A percentile compares a stretch with the other conserved stretches of the same genome.
phyloP scores from a whole-genome alignment of 495 filamentous ascomycete species.

The Aspergillus funiculosus region DNA sequence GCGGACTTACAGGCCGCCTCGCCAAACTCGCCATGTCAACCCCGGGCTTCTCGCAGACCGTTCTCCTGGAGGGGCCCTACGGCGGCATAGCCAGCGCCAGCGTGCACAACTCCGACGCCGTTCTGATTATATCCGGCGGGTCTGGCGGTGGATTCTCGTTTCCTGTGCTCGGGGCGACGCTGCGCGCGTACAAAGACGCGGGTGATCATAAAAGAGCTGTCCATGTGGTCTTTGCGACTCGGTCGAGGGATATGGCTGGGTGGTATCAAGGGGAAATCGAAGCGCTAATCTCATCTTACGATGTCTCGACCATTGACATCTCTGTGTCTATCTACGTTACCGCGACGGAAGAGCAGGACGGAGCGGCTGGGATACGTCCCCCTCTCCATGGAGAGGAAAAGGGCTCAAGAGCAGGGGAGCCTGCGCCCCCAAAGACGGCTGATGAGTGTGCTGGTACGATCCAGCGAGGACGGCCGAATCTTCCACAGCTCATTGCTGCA shows the following conservation, averaged over 20 bases:
- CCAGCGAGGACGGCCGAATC: constrained; percentile 29
- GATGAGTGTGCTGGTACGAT: not conserved
- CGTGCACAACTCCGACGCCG: constrained; percentile 28
- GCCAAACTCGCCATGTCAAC: constrained; percentile 24
- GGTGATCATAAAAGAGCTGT: constrained; percentile 11
- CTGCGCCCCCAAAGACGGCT: not conserved
- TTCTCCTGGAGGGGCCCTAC: constrained; percentile 48
- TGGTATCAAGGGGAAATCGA: constrained; percentile 30
- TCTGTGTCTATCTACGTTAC: constrained; percentile 26
- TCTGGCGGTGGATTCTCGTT: constrained; percentile 50
- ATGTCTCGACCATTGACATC: not conserved
- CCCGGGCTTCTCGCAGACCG: constrained; percentile 26
- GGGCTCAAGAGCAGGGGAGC: not conserved
- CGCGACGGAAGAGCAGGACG: constrained; percentile 13
- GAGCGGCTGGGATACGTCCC: constrained; percentile 20
- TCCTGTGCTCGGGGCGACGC: not conserved
- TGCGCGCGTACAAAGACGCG: not conserved
- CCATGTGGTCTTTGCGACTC: constrained; percentile 34
- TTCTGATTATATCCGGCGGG: constrained; percentile 50
- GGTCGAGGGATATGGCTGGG: constrained; percentile 16
- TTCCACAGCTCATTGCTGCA: constrained; percentile 30
- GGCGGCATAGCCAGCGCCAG: constrained; percentile 33
- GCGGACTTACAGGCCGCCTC: constrained; percentile 42
- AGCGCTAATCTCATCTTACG: constrained; percentile 2
- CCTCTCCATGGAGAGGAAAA: constrained; percentile 10